Evolutionary conservation across 768 basidiomycete genomes (phyloP).

Genomic region (Bullera alba): DNA sequence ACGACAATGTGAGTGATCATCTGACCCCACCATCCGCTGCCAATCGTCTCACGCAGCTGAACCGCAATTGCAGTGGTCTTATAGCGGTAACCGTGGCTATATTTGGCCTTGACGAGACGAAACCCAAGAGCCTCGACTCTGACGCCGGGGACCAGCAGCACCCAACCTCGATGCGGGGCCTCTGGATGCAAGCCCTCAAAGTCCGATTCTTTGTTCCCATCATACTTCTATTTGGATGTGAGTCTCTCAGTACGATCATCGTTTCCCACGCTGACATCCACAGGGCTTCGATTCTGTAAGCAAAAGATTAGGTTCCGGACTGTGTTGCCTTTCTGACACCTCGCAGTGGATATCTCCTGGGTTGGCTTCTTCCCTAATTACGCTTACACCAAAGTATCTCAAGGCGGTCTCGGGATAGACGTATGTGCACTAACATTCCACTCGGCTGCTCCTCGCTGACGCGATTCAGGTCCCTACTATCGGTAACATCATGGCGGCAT

Average conservation of each 20-base stretch:
- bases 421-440: too few species aligned
- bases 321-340: conserved; percentile 1
- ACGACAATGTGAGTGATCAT: conserved; percentile 15
- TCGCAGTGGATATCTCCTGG: conserved; percentile 15
- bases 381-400: conserved; percentile 16
- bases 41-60: not conserved
- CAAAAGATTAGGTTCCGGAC: conserved; percentile 9
- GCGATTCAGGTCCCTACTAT: conserved; percentile 13
- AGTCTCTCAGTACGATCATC: too few species aligned
- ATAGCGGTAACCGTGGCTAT: not conserved
- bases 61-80: not conserved
- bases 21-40: too few species aligned
- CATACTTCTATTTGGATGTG: conserved; percentile 14
- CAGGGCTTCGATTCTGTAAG: conserved; percentile 12
- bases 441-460: too few species aligned
- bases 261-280: not conserved
- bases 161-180: not conserved
- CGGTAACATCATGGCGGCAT: conserved; percentile 16
- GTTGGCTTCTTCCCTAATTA: conserved; percentile 28
- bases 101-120: not conserved
- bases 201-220: conserved; percentile 18
- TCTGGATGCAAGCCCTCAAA: too few species aligned
- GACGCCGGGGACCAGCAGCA: not conserved
- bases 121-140: conserved; percentile 3
- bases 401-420: conserved; percentile 28